Evolutionary conservation across 768 basidiomycete genomes (phyloP), one percentile per base, ranked within the genome.

Genomic region (Panaeolus cyanescens): DNA sequence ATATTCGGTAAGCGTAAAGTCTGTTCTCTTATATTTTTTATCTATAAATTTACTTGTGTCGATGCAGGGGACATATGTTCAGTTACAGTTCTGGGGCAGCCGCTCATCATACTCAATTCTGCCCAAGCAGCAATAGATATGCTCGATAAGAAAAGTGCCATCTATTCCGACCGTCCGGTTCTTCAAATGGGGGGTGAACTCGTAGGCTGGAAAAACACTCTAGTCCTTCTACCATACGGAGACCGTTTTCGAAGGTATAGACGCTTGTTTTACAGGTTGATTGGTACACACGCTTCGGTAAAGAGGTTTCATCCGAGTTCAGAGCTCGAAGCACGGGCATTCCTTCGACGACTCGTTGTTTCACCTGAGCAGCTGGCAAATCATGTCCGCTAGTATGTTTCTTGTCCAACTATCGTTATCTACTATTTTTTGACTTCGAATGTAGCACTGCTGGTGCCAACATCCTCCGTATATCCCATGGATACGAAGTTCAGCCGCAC

Each of bases 131-230:
- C 85, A 17, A 70, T 75, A 60, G 85, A 88, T 56, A 79, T 90
- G 74, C 76, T 89, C 54, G 86, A 90, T 70, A 87, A 87, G 73
- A 87, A 87, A 66, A 86, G 85, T 62, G 77, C 83, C 28, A 79
- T 84, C 40, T 89, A 89, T 69, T 89, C 88, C 19, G 88, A 89
- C 65, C 83, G 88, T n/a, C 88, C 88, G 54, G 72, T 72, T 53
- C 70, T 81, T 13, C 78, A 80, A 59, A 82, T 84, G 83, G 83
- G 78, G 32, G 84, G 83, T 31, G 82, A 85, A 65, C 75, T 85
- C 20, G 77, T 83, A 31, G 84, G 84, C 37, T 85, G 84, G 84
- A 85, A 83, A 61, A 81, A 84, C 58, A 80, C 82, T 0, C 77
- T 85, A 28, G 83, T 80, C 20, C 77, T 85, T 45, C 70, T 85